Conservation (phyloP, 345 rosid species). For the Heritiera fomes region DNA sequence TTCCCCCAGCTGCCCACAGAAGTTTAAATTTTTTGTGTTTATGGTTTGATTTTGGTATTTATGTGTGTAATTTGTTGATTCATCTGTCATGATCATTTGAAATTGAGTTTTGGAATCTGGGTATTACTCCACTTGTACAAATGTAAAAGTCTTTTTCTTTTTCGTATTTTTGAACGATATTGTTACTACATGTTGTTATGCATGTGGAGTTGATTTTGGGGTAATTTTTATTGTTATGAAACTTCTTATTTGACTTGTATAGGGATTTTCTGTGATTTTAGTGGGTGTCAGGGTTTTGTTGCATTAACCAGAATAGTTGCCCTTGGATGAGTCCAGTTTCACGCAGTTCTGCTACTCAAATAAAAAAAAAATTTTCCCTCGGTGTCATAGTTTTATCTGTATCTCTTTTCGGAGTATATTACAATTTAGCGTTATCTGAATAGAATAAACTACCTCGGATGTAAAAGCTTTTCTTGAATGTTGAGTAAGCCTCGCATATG, state of each 20-base stretch:
- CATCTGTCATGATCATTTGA: slow-evolving; percentile 13
- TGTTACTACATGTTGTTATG: neutral
- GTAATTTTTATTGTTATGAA: neutral
- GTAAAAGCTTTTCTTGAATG: neutral
- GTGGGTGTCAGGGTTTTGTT: neutral
- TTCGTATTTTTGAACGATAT: neutral
- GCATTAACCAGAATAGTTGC: neutral
- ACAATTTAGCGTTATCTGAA: neutral
- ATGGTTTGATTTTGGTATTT: slow-evolving; percentile 4
- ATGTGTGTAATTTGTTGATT: neutral
- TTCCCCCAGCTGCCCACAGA: neutral
- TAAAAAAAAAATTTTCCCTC: neutral
- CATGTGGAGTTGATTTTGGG: neutral
- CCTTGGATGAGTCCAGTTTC: neutral
- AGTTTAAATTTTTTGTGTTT: neutral
- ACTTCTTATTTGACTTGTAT: neutral
- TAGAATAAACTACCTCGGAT: neutral
- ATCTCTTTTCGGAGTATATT: neutral
- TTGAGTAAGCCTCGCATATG: neutral
- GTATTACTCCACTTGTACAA: neutral
- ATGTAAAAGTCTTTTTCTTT: neutral
- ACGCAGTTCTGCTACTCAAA: slow-evolving; percentile 4
- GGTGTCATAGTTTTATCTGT: neutral
- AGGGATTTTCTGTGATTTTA: neutral
- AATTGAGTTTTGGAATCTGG: slow-evolving; percentile 11